Evolutionary conservation across 2,329 filamentous ascomycete genomes (phyloP).

Genomic region (Aspergillus phoenicis): DNA sequence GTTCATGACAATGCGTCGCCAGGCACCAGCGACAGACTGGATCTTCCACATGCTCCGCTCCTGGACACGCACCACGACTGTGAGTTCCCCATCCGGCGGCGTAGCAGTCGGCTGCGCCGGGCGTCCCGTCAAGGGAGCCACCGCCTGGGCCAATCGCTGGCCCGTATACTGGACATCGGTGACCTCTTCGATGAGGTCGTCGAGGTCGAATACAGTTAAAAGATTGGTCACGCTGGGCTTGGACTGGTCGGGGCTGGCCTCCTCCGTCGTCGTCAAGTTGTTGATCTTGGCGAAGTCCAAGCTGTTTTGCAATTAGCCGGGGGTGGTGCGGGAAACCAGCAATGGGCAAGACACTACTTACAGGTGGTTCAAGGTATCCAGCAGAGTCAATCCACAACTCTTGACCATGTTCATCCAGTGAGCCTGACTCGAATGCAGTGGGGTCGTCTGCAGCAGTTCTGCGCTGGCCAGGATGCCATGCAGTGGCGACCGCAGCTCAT

Average conservation of each 20-base stretch:
- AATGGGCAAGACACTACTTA: conserved; percentile 9
- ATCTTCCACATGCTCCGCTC: conserved; percentile 27
- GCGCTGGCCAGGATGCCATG: conserved; percentile 50
- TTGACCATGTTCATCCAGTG: conserved; percentile 50
- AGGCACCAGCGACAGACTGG: conserved; percentile 25
- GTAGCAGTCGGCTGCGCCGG: not conserved
- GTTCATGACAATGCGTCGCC: conserved; percentile 36
- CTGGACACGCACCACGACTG: conserved; percentile 22
- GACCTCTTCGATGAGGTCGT: conserved; percentile 29
- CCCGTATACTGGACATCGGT: conserved; percentile 29
- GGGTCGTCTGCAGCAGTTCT: conserved; percentile 51
- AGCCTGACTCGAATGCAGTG: conserved; percentile 40
- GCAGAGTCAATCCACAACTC: conserved; percentile 53
- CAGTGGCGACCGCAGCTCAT: conserved; percentile 52
- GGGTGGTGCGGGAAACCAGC: not conserved
- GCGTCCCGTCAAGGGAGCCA: not conserved
- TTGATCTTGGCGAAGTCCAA: conserved; percentile 37
- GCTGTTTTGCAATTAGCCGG: not conserved
- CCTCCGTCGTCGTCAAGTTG: conserved; percentile 18
- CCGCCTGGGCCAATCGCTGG: conserved; percentile 13
- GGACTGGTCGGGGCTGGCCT: not conserved
- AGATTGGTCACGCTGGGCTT: conserved; percentile 20
- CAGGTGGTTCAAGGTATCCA: conserved; percentile 48
- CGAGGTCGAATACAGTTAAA: conserved; percentile 30
- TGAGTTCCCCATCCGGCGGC: conserved; percentile 5